Evolutionary conservation across 2,329 filamentous ascomycete genomes (phyloP).

Genomic region (Trichoderma atrobrunneum): DNA sequence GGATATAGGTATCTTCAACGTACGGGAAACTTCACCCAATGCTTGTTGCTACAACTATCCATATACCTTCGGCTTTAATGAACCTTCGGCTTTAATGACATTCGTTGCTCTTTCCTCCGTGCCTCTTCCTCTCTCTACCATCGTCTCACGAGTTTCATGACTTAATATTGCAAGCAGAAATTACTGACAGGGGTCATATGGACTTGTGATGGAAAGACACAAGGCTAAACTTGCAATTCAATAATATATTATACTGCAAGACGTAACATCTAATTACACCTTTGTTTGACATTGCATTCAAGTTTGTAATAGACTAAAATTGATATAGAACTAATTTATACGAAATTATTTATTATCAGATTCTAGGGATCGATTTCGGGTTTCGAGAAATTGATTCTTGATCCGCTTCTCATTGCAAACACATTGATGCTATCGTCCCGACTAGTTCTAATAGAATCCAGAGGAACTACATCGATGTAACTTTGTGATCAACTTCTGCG

Average conservation of each 20-base stretch:
- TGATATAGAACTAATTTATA: neutral
- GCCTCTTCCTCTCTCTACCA: neutral
- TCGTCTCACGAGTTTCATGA: neutral
- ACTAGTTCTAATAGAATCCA: neutral
- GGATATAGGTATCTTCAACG: neutral
- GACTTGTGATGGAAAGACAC: neutral
- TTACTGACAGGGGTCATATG: neutral
- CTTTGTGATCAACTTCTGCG: neutral
- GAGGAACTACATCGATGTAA: neutral
- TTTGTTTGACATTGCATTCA: neutral
- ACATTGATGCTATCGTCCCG: neutral
- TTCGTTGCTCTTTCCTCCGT: fast-evolving
- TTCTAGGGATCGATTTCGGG: neutral
- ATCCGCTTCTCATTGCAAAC: neutral
- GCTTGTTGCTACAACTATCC: neutral
- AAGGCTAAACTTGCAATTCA: neutral
- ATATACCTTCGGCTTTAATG: too few relatives aligned
- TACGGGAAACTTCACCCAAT: neutral
- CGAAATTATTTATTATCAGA: neutral
- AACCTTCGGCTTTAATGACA: neutral
- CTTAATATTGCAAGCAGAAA: neutral
- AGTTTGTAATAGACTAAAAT: neutral
- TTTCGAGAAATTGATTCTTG: neutral
- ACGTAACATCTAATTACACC: neutral
- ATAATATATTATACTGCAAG: neutral